Evolutionary conservation across 805 yeast genomes (phyloP).

Genomic region (Wickerhamomyces chaumierensis): DNA sequence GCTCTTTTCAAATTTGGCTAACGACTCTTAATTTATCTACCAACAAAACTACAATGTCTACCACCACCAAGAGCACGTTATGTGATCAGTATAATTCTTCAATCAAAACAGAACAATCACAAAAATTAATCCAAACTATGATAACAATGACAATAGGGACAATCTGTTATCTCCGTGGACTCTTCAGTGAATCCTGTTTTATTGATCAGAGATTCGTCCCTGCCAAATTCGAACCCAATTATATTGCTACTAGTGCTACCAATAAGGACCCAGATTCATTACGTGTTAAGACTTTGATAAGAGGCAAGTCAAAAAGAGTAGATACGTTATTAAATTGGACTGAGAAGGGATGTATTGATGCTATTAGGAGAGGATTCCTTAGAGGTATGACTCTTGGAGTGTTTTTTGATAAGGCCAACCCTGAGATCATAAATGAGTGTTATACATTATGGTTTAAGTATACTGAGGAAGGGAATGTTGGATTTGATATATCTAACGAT

Average conservation of each 20-base stretch:
- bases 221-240: conserved; percentile 20
- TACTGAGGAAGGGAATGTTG: conserved; percentile 16
- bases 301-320: conserved; percentile 34
- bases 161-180: conserved; percentile 42
- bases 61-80: too few relatives aligned
- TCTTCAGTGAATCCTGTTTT: conserved; percentile 45
- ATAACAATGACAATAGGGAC: conserved; percentile 45
- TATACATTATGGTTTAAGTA: conserved; percentile 40
- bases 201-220: conserved; percentile 35
- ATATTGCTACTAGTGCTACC: conserved; percentile 11
- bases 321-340: conserved; percentile 44
- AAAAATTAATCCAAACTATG: conserved; percentile 35
- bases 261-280: conserved; percentile 25
- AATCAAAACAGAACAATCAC: conserved; percentile 30
- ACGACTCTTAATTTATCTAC: too few relatives aligned
- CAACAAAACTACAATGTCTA: too few relatives aligned
- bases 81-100: too few relatives aligned
- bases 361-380: conserved; percentile 30
- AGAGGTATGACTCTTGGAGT: conserved; percentile 35
- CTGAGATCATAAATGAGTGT: conserved; percentile 34
- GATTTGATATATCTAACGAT: conserved; percentile 13
- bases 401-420: conserved; percentile 29
- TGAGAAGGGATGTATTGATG: conserved; percentile 36
- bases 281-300: conserved; percentile 34
- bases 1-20: too few relatives aligned